Evolutionary conservation across 164 flowering plant genomes (phyloP).

Genomic region (Magnolia officinalis): DNA sequence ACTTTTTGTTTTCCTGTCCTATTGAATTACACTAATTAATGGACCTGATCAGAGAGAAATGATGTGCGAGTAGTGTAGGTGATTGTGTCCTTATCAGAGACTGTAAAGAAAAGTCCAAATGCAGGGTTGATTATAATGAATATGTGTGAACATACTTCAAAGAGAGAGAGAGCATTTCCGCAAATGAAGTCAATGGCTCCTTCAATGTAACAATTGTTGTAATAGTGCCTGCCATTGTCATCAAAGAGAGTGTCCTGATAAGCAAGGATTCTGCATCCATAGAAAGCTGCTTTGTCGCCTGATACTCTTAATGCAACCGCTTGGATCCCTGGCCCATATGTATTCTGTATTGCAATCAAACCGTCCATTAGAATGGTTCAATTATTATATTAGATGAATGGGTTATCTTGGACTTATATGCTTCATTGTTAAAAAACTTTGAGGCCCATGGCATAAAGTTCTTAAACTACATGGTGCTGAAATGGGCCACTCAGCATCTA

Average conservation of each 20-base stretch:
- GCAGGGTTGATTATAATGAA: too few species aligned
- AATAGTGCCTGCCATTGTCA: constrained; percentile 64
- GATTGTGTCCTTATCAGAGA: too few species aligned
- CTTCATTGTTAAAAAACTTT: neutral
- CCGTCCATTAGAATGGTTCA: neutral
- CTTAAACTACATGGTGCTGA: too few species aligned
- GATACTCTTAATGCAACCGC: constrained; percentile 69
- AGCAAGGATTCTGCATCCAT: constrained; percentile 49
- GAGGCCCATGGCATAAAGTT: too few species aligned
- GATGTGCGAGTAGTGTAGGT: too few species aligned
- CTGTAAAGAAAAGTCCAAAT: too few species aligned
- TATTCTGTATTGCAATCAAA: constrained; percentile 34
- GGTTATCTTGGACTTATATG: neutral
- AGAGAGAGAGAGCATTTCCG: constrained; percentile 69
- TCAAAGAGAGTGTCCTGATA: constrained; percentile 73
- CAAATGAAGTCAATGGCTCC: constrained; percentile 78
- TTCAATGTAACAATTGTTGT: constrained; percentile 63
- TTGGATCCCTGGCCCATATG: constrained; percentile 19
- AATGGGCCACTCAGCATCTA: too few species aligned
- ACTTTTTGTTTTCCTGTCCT: too few species aligned
- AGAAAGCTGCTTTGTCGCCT: constrained; percentile 67
- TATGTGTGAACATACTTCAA: constrained; percentile 34
- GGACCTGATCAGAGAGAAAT: too few species aligned
- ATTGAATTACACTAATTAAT: too few species aligned
- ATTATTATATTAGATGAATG: neutral